These are phyloP conservation scores for Pleurotus citrinopileatus DNA, from an alignment of 768 basidiomycete genomes.

Conservation along the genomic window DNA sequence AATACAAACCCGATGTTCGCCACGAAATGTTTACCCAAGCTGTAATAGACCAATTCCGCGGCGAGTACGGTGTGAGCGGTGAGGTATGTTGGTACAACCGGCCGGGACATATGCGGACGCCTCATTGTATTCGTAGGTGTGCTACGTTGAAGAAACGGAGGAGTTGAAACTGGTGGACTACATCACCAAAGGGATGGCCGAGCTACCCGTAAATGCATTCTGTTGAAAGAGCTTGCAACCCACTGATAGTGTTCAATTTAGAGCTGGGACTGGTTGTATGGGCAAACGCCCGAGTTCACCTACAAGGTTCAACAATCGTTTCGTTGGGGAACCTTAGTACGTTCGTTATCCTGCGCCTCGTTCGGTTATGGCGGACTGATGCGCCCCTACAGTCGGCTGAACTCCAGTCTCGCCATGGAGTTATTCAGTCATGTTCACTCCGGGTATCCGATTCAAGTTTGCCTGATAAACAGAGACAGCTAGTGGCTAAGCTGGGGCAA, in stretches of 20 bases:
- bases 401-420: constrained; percentile 63
- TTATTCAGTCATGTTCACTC: constrained; percentile 50
- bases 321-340: constrained; percentile 49
- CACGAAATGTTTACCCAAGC: constrained; percentile 74
- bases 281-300: constrained; percentile 92
- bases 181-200: constrained; percentile 66
- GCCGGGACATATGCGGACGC: background rate
- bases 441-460: constrained; percentile 17
- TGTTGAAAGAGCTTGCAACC: background rate
- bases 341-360: constrained; percentile 14
- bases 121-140: constrained; percentile 27
- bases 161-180: constrained; percentile 48
- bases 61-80: constrained; percentile 45
- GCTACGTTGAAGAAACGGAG: constrained; percentile 41
- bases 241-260: constrained; percentile 25
- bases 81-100: constrained; percentile 21
- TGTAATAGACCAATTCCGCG: constrained; percentile 63
- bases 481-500: background rate
- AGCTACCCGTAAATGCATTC: constrained; percentile 57
- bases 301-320: constrained; percentile 49
- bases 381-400: constrained; percentile 34
- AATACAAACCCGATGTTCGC: constrained; percentile 45
- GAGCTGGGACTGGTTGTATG: constrained; percentile 94
- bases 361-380: background rate
- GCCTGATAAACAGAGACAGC: background rate